Percentiles rank a stretch among this genome's conserved stretches.
phyloP scores from a whole-genome alignment of 2,329 filamentous ascomycete species.

The Microdochium bolleyi region DNA sequence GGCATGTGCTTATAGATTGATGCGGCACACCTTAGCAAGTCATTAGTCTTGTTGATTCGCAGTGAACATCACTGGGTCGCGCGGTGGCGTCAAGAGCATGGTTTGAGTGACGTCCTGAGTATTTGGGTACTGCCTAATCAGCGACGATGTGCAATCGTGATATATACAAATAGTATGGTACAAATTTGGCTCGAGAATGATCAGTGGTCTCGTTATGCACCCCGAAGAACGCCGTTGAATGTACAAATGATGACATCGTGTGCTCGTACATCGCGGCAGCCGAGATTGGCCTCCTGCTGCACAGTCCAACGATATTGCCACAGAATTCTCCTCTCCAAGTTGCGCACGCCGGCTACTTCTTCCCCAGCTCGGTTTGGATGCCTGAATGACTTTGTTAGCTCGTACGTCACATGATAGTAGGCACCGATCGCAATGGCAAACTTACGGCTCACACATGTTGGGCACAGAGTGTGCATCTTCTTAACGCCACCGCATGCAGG shows the following conservation, averaged over 20 bases:
- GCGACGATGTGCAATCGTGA: neutral
- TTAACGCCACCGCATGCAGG: constrained; percentile 83
- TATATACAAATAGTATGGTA: neutral
- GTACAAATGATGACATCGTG: neutral
- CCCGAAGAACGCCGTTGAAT: neutral
- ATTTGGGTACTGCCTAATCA: too few species aligned
- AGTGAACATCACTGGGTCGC: too few species aligned
- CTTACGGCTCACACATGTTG: constrained; percentile 78
- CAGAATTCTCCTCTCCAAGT: neutral
- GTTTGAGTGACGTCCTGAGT: too few species aligned
- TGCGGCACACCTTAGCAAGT: too few species aligned
- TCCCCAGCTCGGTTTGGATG: constrained; percentile 4
- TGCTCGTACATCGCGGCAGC: neutral
- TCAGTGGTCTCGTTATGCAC: neutral
- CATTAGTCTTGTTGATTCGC: too few species aligned
- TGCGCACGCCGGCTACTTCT: neutral
- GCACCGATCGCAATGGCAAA: constrained; percentile 6
- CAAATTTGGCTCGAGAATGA: neutral
- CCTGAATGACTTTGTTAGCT: constrained; percentile 1
- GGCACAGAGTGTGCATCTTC: constrained; percentile 81
- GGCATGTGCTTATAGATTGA: too few species aligned
- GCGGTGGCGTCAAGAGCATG: too few species aligned
- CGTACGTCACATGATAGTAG: neutral
- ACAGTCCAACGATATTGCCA: neutral
- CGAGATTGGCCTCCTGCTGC: neutral